These are phyloP conservation scores for Acmispon strigosus DNA, from an alignment of 306 rosid genomes.

Conservation along the genomic window DNA sequence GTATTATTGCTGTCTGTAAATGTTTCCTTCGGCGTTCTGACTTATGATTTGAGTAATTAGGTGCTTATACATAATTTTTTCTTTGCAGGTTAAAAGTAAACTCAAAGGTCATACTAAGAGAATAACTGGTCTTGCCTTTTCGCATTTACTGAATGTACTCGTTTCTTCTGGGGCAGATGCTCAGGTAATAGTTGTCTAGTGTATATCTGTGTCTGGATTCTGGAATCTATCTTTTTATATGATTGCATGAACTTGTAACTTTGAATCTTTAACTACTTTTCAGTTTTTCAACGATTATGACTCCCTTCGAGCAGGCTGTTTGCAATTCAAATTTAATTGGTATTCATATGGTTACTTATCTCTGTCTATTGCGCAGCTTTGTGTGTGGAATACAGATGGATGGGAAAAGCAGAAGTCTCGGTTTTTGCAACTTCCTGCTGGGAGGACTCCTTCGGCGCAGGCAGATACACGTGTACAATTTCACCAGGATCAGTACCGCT, in stretches of 20 bases:
- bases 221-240: background rate
- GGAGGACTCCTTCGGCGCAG: slow-evolving; percentile 59
- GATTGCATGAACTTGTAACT: background rate
- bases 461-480: slow-evolving; percentile 92
- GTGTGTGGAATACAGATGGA: slow-evolving; percentile 83
- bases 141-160: slow-evolving; percentile 73
- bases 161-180: slow-evolving; percentile 98
- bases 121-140: slow-evolving; percentile 92
- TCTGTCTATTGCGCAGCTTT: slow-evolving; percentile 41
- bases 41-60: slow-evolving; percentile 20
- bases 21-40: background rate
- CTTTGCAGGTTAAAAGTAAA: slow-evolving; percentile 85
- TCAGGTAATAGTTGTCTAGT: slow-evolving; percentile 49
- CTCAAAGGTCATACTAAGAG: slow-evolving; percentile 95
- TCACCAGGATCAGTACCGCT: slow-evolving; percentile 75
- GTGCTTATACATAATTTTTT: slow-evolving; percentile 8
- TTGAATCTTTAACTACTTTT: background rate
- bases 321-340: background rate
- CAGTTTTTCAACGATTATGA: slow-evolving; percentile 1
- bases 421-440: slow-evolving; percentile 69
- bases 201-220: background rate
- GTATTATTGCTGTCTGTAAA: slow-evolving; percentile 31
- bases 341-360: background rate
- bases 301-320: background rate
- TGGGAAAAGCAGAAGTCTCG: slow-evolving; percentile 86